Evolutionary conservation across 441 rosid species (phyloP), one percentile per base, ranked within the genome.

Genomic region (Erodium texanum): DNA sequence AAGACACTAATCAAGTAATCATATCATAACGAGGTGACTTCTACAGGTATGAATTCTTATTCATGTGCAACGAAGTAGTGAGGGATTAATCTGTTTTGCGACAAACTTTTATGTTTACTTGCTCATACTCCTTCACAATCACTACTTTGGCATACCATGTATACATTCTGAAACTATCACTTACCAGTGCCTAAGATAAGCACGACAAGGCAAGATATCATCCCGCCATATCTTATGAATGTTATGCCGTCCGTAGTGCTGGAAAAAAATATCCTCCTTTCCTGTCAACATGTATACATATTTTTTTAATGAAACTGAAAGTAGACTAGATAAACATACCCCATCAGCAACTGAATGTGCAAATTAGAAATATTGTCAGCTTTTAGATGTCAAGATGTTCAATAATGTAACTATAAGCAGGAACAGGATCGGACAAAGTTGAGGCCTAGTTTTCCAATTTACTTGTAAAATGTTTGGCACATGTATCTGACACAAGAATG

Each of bases 121-220:
- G 56, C 19, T 52, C 19, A n/a, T 52, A 50, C 19, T 18, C 58
- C 58, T 52, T 52, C 58, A 52, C 9, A n/a, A 52, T 7, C 7
- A 52, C 19, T 52, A 52, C 58, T 52, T 52, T 52, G 20, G 58
- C 22, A 52, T 18, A 64, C 27, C 2, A 22, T 23, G 34, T 23
- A 61, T 64, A 41, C 24, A 7, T 20, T 3, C 9, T 58, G 24
- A 34, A 66, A 32, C 23, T 11, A 74, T 66, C 29, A 65, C 78
- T 68, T 78, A 91, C 97, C 96, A 91, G 70, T 94, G 99, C 64
- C 97, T 84, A 69, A 94, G 89, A 79, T 94, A 94, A 70, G 84
- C 75, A 61, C 96, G 97, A 48, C 97, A 94, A 73, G 97, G 97
- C 62, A 91, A 84, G 73, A 89, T 80, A 65, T 90, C 96, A 68